These are phyloP conservation scores for Amyloporia xantha DNA, from an alignment of 768 basidiomycete species.

Conservation along the genomic window DNA sequence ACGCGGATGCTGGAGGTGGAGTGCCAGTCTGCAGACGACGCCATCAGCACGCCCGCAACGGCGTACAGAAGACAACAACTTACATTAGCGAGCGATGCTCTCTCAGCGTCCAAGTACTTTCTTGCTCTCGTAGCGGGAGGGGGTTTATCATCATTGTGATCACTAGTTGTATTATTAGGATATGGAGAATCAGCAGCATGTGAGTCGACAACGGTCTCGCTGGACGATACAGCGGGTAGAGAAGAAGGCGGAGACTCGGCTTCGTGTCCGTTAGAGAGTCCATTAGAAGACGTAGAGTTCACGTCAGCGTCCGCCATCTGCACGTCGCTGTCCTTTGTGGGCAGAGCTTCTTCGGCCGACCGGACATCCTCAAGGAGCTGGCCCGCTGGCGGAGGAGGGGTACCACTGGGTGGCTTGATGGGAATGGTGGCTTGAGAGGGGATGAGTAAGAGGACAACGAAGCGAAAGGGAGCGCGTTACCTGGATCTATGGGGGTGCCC, in stretches of 20 bases:
- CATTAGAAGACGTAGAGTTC: slow-evolving; percentile 15
- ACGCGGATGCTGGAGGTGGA: too few species aligned
- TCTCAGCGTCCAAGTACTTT: slow-evolving; percentile 69
- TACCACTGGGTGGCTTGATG: slow-evolving; percentile 39
- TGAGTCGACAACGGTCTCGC: slow-evolving; percentile 24
- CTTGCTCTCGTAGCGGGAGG: slow-evolving; percentile 82
- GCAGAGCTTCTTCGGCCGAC: slow-evolving; percentile 40
- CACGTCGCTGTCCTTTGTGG: slow-evolving; percentile 10
- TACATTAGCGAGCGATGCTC: slow-evolving; percentile 68
- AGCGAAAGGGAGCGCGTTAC: slow-evolving; percentile 30
- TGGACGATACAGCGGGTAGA: slow-evolving; percentile 24
- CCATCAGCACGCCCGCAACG: slow-evolving; percentile 49
- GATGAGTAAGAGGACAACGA: slow-evolving; percentile 15
- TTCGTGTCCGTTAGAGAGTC: slow-evolving; percentile 19
- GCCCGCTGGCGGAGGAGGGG: slow-evolving; percentile 38
- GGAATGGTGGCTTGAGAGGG: slow-evolving; percentile 35
- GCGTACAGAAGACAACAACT: slow-evolving; percentile 45
- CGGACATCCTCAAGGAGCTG: slow-evolving; percentile 47
- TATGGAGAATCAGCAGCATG: slow-evolving; percentile 21
- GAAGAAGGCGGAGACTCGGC: slow-evolving; percentile 16
- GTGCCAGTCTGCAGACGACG: slow-evolving; percentile 56
- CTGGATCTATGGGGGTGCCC: slow-evolving; percentile 40
- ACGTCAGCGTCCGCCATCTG: slow-evolving; percentile 21
- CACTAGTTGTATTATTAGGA: slow-evolving; percentile 25
- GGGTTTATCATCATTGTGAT: slow-evolving; percentile 52